Conservation (phyloP, 345 rosid genomes). For the Citrus trifoliata region DNA sequence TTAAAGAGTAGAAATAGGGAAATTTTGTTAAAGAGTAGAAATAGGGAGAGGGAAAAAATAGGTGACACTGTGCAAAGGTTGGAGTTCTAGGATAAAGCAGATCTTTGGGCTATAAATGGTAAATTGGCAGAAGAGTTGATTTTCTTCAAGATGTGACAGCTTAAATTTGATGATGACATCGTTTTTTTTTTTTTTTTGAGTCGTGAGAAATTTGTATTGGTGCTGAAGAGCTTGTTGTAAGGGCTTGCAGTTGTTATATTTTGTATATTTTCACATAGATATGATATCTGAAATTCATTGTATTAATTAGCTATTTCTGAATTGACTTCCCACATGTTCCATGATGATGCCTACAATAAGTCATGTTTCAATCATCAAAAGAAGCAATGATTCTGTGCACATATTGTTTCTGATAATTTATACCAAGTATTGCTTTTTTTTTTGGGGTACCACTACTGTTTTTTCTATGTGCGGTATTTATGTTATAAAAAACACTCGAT, state of each 20-base stretch:
- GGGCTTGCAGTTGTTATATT: neutral
- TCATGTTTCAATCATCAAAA: neutral
- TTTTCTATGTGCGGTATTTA: neutral
- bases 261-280: too few species aligned
- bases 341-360: neutral
- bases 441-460: neutral
- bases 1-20: neutral
- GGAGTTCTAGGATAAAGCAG: neutral
- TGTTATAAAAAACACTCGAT: neutral
- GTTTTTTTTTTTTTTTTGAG: neutral
- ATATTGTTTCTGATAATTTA: neutral
- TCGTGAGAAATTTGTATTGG: neutral
- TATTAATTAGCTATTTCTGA: neutral
- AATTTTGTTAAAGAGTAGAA: neutral
- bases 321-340: neutral
- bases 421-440: neutral
- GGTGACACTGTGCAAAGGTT: neutral
- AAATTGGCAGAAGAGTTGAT: neutral
- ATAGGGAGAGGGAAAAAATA: neutral
- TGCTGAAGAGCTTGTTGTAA: neutral
- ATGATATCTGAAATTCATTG: neutral
- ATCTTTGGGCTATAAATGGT: neutral
- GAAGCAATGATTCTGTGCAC: constrained; percentile 6
- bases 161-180: neutral
- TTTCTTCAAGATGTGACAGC: neutral